Evolutionary conservation across 2,329 filamentous ascomycete genomes (phyloP).

Genomic region (Elsinoe australis): DNA sequence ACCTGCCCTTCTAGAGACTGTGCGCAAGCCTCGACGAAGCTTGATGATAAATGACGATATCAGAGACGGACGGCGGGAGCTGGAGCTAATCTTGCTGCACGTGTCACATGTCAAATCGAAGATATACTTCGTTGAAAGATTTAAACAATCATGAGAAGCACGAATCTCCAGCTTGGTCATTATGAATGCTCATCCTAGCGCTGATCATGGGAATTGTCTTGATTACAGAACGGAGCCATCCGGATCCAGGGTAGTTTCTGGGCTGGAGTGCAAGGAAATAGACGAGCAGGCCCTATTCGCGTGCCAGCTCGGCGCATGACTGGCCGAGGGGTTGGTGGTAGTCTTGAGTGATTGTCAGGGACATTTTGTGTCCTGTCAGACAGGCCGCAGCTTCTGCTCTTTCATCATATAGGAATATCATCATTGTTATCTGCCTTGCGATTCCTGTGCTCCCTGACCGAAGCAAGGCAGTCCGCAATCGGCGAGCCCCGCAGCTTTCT

Average conservation of each 20-base stretch:
- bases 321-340: too few species aligned
- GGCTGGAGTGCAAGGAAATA: conserved; percentile 1
- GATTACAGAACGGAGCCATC: too few species aligned
- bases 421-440: too few species aligned
- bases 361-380: too few species aligned
- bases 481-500: conserved; percentile 3
- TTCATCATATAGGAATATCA: too few species aligned
- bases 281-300: too few species aligned
- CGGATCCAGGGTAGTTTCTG: not conserved
- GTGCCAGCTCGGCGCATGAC: too few species aligned
- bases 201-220: conserved; percentile 5
- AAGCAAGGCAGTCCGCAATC: too few species aligned
- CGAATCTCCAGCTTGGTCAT: not conserved
- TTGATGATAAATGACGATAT: not conserved
- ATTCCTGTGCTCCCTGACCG: not conserved
- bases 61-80: not conserved
- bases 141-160: not conserved
- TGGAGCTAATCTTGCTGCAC: too few species aligned
- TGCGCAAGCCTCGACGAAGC: not conserved
- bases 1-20: conserved; percentile 9
- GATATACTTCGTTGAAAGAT: not conserved
- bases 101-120: too few species aligned
- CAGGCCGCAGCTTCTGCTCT: too few species aligned
- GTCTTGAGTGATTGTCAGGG: too few species aligned
- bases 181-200: not conserved